Percentiles rank a stretch among this genome's conserved stretches.
These are phyloP conservation scores for Globisporangium barbulae DNA, from an alignment of 352 stramenopile genomes.

Conservation along the genomic window DNA sequence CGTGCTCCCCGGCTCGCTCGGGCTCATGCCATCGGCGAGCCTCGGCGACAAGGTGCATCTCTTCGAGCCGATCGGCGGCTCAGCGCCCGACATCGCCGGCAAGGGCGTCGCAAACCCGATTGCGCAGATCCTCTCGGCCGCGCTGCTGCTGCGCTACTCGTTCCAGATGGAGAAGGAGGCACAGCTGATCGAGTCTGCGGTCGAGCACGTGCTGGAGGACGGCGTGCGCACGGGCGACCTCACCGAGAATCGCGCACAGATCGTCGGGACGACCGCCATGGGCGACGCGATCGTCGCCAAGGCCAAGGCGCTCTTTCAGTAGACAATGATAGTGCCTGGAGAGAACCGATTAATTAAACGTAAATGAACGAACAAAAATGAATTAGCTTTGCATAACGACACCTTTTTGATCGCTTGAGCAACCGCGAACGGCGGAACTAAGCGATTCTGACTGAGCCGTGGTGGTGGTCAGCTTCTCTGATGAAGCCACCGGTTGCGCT, in stretches of 20 bases:
- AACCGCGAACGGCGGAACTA: too few relatives aligned
- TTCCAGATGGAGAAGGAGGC: slow-evolving; percentile 82
- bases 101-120: slow-evolving; percentile 97
- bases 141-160: slow-evolving; percentile 96
- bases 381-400: not conserved
- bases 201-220: slow-evolving; percentile 81
- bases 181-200: slow-evolving; percentile 74
- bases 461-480: too few relatives aligned
- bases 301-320: slow-evolving; percentile 50
- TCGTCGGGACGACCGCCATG: slow-evolving; percentile 74
- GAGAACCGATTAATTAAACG: slow-evolving; percentile 2
- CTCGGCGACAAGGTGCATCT: slow-evolving; percentile 90
- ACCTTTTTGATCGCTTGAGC: too few relatives aligned
- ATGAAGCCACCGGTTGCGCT: too few relatives aligned
- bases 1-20: slow-evolving; percentile 97
- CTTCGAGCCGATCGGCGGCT: slow-evolving; percentile 98
- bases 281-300: slow-evolving; percentile 79
- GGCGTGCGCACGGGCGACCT: slow-evolving; percentile 86
- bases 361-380: not conserved
- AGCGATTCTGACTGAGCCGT: too few relatives aligned
- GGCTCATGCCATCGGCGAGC: slow-evolving; percentile 98
- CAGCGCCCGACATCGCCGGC: slow-evolving; percentile 97
- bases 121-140: slow-evolving; percentile 96
- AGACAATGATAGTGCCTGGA: not conserved
- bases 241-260: slow-evolving; percentile 47